phyloP scores from a whole-genome alignment of 1,284 basidiomycete genomes.

The Fomitopsis pinicola region DNA sequence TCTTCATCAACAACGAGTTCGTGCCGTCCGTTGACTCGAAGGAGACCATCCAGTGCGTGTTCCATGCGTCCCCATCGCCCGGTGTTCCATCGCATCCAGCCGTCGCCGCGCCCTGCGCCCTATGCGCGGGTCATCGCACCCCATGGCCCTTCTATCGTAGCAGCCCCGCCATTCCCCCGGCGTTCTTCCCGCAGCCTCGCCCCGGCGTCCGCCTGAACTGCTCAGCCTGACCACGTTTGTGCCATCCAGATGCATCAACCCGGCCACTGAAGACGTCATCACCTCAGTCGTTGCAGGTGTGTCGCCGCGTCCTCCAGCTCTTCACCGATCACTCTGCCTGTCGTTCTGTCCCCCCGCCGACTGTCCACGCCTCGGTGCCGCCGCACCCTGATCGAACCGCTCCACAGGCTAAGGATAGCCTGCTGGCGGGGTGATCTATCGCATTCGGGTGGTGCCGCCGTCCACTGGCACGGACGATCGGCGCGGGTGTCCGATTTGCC shows the following conservation, averaged over 20 bases:
- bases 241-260: conserved; percentile 56
- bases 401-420: no score
- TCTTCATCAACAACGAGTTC: conserved; percentile 91
- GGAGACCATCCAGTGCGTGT: conserved; percentile 53
- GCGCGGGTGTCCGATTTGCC: neutral
- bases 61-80: neutral
- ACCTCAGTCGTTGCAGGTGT: conserved; percentile 66
- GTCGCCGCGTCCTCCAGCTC: conserved; percentile 4
- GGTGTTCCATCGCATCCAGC: neutral
- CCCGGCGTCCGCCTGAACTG: neutral
- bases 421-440: no score
- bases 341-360: neutral
- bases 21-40: conserved; percentile 62
- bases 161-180: neutral
- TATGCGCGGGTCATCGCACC: neutral
- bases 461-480: no score
- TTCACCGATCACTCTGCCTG: neutral
- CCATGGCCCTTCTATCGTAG: neutral
- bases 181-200: neutral
- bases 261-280: conserved; percentile 69
- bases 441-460: neutral
- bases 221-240: neutral
- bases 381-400: no score
- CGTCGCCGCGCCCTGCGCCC: neutral
- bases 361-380: neutral